Evolutionary conservation across 2,329 filamentous ascomycete genomes (phyloP).

Genomic region (Teratosphaeriaceae sp.): DNA sequence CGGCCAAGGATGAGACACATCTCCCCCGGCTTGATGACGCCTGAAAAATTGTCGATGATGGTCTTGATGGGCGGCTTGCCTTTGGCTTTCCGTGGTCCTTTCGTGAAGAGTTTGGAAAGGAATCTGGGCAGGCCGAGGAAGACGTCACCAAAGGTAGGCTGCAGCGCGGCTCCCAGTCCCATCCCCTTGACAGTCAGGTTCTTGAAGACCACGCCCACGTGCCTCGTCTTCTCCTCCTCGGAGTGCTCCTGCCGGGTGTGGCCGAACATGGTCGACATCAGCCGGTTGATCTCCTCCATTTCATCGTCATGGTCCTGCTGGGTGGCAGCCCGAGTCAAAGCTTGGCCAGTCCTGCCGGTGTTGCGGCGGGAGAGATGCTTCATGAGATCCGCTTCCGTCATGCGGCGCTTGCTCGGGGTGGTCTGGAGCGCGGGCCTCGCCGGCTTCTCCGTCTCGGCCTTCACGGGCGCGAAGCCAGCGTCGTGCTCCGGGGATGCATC

Average conservation of each 20-base stretch:
- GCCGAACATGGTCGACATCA: too few species aligned
- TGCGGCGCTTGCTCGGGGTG: background rate
- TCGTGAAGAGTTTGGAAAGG: constrained; percentile 48
- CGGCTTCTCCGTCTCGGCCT: background rate
- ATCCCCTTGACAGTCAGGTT: constrained; percentile 68
- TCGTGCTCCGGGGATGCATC: too few species aligned
- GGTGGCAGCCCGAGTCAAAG: constrained; percentile 16
- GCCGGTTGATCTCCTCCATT: constrained; percentile 37
- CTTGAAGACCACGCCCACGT: constrained; percentile 71
- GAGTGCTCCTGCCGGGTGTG: constrained; percentile 69
- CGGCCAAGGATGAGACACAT: constrained; percentile 69
- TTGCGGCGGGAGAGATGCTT: constrained; percentile 43
- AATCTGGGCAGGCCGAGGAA: constrained; percentile 56
- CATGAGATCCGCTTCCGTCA: constrained; percentile 40
- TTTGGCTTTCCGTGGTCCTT: too few species aligned
- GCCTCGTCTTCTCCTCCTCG: constrained; percentile 68
- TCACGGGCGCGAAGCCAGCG: background rate
- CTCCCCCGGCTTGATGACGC: constrained; percentile 56
- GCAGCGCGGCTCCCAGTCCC: too few species aligned
- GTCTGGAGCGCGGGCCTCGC: background rate
- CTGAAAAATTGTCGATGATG: constrained; percentile 61
- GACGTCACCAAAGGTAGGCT: constrained; percentile 70
- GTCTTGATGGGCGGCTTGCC: constrained; percentile 42
- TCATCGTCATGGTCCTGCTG: constrained; percentile 28
- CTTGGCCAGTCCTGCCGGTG: constrained; percentile 30